Base-by-base conservation (phyloP, 2,329 filamentous ascomycete species). In the Cladorrhinum sp. region DNA sequence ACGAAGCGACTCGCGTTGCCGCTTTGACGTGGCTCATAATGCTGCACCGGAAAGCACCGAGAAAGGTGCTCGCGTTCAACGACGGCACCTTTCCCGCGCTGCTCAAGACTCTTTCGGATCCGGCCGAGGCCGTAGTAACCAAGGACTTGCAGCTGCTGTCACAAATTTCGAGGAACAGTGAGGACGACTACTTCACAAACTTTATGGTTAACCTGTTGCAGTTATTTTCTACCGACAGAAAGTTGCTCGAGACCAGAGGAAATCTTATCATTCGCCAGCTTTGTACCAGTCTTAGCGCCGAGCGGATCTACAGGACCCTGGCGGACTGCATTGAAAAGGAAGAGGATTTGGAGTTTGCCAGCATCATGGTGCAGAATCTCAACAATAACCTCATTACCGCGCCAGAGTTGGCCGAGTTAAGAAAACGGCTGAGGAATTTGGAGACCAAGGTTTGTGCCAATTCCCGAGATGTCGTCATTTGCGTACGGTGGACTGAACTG, bases 361-460 rank as follows among this genome's bases (percentile, higher is more conserved):
- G 93, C 72, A 98, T 99, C 69, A 99, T 99, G 95, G 92, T 99
- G 27, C 95, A 99, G 74, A 98, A 98, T 70, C 81, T 99, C 56
- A 99, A 99, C 78, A 99, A 99, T 75, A 99, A 99, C 69, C 86
- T 99, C 58, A 97, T 99, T 66, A 99, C 96, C 1, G 95, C 96
- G 0, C 95, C 96, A 0, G 93, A 99, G 74, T 80, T 99, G 27
- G 87, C 91, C 1, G 96, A 98, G 68, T 81, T 99, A 64, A 86
- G 95, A 50, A 97, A 96, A 74, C 82, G 95, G 49, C 78, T 99
- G 55, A 84, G 95, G 32, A 99, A 96, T 68, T 79, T 97, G 1
- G 95, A 99, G 73, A 92, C 89, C 9, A 93, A 87, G 77, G 89
- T 89, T 76, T 56, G 62, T 54, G 24, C 13, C 18, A 8, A 8